Evolutionary conservation across 306 rosid species (phyloP).

Genomic region (Cucurbita maxima): DNA sequence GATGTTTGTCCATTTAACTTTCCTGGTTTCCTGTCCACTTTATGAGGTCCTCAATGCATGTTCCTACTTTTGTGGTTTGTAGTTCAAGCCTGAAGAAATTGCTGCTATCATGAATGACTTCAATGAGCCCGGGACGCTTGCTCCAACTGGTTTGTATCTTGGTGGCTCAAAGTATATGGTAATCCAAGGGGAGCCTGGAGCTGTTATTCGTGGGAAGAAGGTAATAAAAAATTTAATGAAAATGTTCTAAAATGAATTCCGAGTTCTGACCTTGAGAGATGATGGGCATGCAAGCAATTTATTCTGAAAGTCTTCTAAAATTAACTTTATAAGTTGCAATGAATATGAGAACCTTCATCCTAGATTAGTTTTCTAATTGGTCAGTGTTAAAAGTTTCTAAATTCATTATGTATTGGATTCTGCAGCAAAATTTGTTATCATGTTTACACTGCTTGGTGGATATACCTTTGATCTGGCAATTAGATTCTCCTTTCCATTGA

Average conservation of each 20-base stretch:
- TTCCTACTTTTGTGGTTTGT: not conserved
- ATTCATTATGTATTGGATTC: not conserved
- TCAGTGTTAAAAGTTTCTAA: not conserved
- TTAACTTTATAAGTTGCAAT: not conserved
- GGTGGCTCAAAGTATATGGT: conserved; percentile 67
- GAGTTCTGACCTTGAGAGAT: not conserved
- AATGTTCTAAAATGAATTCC: too few species aligned
- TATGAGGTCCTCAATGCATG: not conserved
- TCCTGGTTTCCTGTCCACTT: not conserved
- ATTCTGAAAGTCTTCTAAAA: not conserved
- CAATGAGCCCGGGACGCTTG: conserved; percentile 52
- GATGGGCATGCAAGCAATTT: not conserved
- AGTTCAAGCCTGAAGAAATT: conserved; percentile 51
- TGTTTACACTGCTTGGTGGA: not conserved
- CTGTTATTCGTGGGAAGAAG: conserved; percentile 70
- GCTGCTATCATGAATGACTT: conserved; percentile 34
- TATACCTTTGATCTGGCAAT: not conserved
- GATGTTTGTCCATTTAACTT: not conserved
- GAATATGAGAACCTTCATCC: not conserved
- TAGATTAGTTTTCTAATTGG: not conserved
- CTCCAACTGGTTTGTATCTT: conserved; percentile 50
- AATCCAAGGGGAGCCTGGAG: conserved; percentile 56
- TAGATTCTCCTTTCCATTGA: not conserved
- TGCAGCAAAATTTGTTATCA: not conserved
- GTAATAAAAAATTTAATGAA: not conserved